These are phyloP conservation scores for Coelastrella sp. DNA, from an alignment of 139 green algal species.

Conservation along the genomic window DNA sequence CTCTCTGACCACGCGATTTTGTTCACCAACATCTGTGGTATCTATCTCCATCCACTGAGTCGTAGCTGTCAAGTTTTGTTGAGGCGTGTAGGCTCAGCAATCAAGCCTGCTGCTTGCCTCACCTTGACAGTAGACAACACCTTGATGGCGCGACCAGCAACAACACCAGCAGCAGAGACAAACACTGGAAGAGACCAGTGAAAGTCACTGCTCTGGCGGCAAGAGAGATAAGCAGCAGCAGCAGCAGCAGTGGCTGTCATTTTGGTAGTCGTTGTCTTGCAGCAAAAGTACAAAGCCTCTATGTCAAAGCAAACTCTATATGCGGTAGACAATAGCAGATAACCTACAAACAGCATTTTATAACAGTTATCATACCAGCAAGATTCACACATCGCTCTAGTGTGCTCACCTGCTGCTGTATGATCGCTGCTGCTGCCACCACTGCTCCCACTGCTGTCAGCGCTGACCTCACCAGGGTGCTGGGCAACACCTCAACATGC, in stretches of 20 bases:
- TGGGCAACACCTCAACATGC: slow-evolving; percentile 11
- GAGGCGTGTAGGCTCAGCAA: no score
- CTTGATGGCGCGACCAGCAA: slow-evolving; percentile 9
- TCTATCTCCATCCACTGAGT: no score
- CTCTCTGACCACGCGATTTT: no score
- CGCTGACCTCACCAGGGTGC: slow-evolving; percentile 8
- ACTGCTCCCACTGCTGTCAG: slow-evolving; percentile 29
- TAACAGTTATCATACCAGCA: no score
- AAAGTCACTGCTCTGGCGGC: slow-evolving; percentile 8
- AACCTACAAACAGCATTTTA: no score
- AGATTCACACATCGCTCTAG: no score
- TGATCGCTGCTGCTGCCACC: not conserved
- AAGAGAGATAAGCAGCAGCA: slow-evolving; percentile 18
- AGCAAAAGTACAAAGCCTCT: no score
- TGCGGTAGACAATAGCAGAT: no score
- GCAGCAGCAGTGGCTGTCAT: not conserved
- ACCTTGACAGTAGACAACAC: slow-evolving; percentile 30
- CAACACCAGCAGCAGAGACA: slow-evolving; percentile 22
- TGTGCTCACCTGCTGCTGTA: not conserved
- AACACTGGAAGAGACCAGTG: slow-evolving; percentile 24
- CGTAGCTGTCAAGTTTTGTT: no score
- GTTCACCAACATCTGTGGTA: no score
- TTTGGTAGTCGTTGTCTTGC: no score
- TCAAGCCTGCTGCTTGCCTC: not conserved
- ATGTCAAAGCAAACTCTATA: no score